phyloP scores from a whole-genome alignment of 345 rosid genomes.

The Salix suchowensis region DNA sequence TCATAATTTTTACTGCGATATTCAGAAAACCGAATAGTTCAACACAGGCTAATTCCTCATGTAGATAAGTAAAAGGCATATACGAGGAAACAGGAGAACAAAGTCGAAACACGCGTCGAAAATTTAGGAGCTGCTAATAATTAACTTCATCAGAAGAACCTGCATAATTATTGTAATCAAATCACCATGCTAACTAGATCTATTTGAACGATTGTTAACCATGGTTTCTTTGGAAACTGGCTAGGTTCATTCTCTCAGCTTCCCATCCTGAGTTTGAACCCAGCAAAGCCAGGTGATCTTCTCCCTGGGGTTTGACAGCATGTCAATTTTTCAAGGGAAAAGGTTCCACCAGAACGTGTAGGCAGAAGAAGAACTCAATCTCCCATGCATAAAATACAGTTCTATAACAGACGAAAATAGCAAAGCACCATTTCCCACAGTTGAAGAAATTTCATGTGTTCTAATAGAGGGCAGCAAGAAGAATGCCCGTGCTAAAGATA shows the following conservation, averaged over 20 bases:
- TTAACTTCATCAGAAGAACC: background rate
- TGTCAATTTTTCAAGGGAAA: constrained; percentile 1
- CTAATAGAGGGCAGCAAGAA: background rate
- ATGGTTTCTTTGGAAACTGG: background rate
- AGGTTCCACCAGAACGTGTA: too few relatives aligned
- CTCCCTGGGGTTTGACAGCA: constrained; percentile 82
- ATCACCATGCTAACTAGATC: background rate
- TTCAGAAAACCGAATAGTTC: background rate
- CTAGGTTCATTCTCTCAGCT: constrained; percentile 77
- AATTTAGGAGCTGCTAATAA: background rate
- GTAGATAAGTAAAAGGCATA: background rate
- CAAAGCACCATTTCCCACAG: background rate
- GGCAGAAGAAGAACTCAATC: too few relatives aligned
- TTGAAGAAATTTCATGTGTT: background rate
- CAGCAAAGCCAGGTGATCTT: constrained; percentile 76
- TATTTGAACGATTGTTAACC: background rate
- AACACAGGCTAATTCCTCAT: background rate
- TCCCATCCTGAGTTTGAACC: constrained; percentile 58
- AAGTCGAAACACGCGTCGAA: background rate
- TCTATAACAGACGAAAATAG: background rate
- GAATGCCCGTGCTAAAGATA: background rate
- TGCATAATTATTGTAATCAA: background rate
- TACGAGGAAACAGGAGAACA: background rate
- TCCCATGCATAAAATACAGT: background rate
- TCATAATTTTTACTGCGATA: too few relatives aligned